Base-by-base conservation (phyloP, 352 stramenopile genomes). In the Phytophthora pluvialis region DNA sequence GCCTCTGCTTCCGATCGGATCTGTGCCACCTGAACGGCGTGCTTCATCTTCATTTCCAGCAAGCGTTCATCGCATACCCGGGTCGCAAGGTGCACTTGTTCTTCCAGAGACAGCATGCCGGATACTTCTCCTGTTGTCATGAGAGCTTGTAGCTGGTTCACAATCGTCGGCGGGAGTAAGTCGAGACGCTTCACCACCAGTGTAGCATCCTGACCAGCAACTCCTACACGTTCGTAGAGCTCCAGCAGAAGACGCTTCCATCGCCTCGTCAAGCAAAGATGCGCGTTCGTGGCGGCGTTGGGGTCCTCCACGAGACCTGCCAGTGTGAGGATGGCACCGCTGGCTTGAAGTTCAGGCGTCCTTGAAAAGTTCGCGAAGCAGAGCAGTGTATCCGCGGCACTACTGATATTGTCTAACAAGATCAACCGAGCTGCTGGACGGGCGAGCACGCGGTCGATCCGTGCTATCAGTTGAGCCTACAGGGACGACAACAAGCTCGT, bases 11-110 rank as follows among this genome's bases (percentile, higher is more conserved):
- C 58, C 0, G 64, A 36, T 1, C 75, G 74, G 26, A 89, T 78
- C 1, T 77, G 65, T 2, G 64, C 55, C 0, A 75, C 54, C 21
- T 79, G 60, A 0, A 44, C 55, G 9, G 63, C 38, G 36, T 88
- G 82, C 12, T 67, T 60, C 8, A 63, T 61, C 29, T 89, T 81
- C 3, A 93, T 35, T 10, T 77, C 80, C 4, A 91, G 44, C 10
- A 94, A 43, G 0, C 79, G 73, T 54, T 94, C 86, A 35, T 94
- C 80, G 12, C 78, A 78, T 4, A 94, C 81, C 3, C 69, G 64
- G 1, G 71, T 86, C 4, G 81, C 80, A 6, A 94, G 44, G 8
- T 81, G 66, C 25, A 90, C 83, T 45, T 94, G 86, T 3, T 94
- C 83, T 35, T 90, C 80, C 0, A 91, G 50, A 0, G 80, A 67